These are phyloP conservation scores for Drosera spatulata DNA, from an alignment of 179 eudicot genomes.

Conservation along the genomic window DNA sequence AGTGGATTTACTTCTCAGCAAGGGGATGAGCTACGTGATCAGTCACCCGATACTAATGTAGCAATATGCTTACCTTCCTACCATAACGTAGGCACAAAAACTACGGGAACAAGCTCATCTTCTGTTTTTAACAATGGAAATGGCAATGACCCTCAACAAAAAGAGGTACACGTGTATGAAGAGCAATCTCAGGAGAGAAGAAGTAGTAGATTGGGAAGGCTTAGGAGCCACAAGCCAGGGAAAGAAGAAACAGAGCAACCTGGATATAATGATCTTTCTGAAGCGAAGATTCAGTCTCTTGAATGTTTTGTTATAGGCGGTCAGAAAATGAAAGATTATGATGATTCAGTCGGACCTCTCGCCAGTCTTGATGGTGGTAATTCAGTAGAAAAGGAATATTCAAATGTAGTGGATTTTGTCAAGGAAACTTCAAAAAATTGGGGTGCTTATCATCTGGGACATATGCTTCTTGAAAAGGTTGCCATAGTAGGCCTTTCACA, in stretches of 20 bases:
- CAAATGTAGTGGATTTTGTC: constrained; percentile 50
- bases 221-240: constrained; percentile 80
- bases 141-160: constrained; percentile 21
- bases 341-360: constrained; percentile 18
- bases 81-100: constrained; percentile 17
- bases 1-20: constrained; percentile 22
- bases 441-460: constrained; percentile 80
- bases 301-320: constrained; percentile 47
- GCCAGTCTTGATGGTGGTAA: constrained; percentile 16
- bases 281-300: constrained; percentile 58
- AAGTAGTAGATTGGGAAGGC: constrained; percentile 77
- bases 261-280: constrained; percentile 51
- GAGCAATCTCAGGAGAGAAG: constrained; percentile 87
- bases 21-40: constrained; percentile 22
- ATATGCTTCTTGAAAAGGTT: constrained; percentile 78
- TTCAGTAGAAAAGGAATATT: constrained; percentile 29
- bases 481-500: constrained; percentile 37
- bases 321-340: constrained; percentile 26
- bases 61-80: constrained; percentile 39
- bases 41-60: constrained; percentile 44
- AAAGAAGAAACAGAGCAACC: constrained; percentile 74
- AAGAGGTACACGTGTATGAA: constrained; percentile 41
- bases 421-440: constrained; percentile 39
- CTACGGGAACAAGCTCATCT: constrained; percentile 16
- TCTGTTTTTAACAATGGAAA: constrained; percentile 29